Evolutionary conservation across 441 rosid genomes (phyloP), one percentile per base, ranked within the genome.

Genomic region (Arabidopsis hybrid): DNA sequence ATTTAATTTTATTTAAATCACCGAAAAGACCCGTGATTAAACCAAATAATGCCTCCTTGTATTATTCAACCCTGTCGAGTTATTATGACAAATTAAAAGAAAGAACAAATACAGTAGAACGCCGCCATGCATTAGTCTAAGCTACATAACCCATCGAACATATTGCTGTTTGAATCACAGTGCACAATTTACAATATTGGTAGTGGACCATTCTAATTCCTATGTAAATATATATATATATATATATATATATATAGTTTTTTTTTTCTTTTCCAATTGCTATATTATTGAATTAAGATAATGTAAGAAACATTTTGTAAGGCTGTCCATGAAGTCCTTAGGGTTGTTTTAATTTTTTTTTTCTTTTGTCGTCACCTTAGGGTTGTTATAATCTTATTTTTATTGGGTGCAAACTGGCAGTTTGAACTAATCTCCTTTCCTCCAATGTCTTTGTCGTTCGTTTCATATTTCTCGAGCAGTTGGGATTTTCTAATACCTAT

Each of bases 361-460:
- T 11, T 56, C 10, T 16, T 50, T 50, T 60, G 78, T 74, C 67
- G 63, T 75, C 73, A 40, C 18, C 21, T 59, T 42, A 42, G 21
- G 12, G 42, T 61, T 51, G 46, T 52, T 67, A 42, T 52, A 14
- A 60, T 42, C 12, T n/a, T 32, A 49, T 67, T 42, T 60, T 52
- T 51, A 34, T 40, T 52, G 43, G 57, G 26, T 75, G 69, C 79
- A 75, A 53, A 60, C 79, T 75, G 79, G 74, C 79, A 60, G 69
- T 60, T 75, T 75, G 74, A 68, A 75, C 14, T 34, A 18, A 60
- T 67, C 68, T 51, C 57, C 53, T 14, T 46, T 39, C 38, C n/a
- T 60, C 49, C 31, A 60, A 55, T 60, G 78, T 74, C 73, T 40
- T 51, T 74, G 73, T 74, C 73, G 45, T 53, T 74, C 66, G 55